These are phyloP conservation scores for Austroboletus niveus DNA, from an alignment of 1,284 basidiomycete species.

Conservation along the genomic window DNA sequence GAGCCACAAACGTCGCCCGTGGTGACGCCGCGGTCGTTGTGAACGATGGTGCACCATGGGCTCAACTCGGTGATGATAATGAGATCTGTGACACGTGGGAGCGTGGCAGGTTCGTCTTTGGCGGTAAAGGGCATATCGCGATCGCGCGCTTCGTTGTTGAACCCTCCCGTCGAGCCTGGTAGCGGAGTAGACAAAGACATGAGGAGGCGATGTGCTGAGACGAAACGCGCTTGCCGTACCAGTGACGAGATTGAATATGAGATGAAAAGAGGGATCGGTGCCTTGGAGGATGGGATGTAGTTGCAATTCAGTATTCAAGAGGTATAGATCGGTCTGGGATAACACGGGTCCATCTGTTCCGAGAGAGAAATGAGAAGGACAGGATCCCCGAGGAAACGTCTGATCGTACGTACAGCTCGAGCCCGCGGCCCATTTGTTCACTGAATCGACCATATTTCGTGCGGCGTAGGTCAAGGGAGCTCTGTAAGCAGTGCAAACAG, in stretches of 20 bases:
- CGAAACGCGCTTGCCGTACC: slow-evolving; percentile 42
- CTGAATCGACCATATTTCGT: slow-evolving; percentile 26
- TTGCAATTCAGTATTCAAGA: slow-evolving; percentile 63
- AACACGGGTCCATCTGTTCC: slow-evolving; percentile 71
- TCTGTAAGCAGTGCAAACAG: slow-evolving; percentile 2
- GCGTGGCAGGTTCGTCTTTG: slow-evolving; percentile 75
- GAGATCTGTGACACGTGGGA: slow-evolving; percentile 72
- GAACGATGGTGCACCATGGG: slow-evolving; percentile 79
- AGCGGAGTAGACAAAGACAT: not conserved
- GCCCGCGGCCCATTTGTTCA: slow-evolving; percentile 32
- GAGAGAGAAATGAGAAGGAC: not conserved
- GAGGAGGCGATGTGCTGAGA: not conserved
- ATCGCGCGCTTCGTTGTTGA: slow-evolving; percentile 55
- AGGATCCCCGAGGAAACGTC: not conserved
- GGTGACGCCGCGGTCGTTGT: slow-evolving; percentile 70
- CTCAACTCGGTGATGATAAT: slow-evolving; percentile 69
- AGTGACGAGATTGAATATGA: slow-evolving; percentile 68
- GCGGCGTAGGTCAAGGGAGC: not conserved
- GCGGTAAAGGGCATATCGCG: slow-evolving; percentile 60
- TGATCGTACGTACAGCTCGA: slow-evolving; percentile 27
- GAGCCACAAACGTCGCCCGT: slow-evolving; percentile 64
- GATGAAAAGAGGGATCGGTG: slow-evolving; percentile 49
- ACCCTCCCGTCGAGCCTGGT: slow-evolving; percentile 57
- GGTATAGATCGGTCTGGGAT: slow-evolving; percentile 71
- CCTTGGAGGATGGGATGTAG: slow-evolving; percentile 68